Percentiles rank a stretch among this genome's conserved stretches.
phyloP scores from a whole-genome alignment of 208 protist genomes.

The Willaertia magna region DNA sequence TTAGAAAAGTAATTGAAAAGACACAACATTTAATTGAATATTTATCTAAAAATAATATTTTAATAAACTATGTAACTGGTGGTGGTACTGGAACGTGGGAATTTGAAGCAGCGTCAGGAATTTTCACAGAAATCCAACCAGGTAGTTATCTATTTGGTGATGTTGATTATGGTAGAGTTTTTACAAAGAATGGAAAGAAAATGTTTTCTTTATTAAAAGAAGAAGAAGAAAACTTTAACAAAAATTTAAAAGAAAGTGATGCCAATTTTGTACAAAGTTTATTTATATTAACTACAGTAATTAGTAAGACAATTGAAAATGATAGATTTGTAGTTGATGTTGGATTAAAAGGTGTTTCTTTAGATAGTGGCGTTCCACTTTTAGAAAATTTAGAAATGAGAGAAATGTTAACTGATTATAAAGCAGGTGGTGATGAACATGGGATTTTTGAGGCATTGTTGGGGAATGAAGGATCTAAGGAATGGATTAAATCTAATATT shows the following conservation, averaged over 20 bases:
- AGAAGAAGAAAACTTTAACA: not conserved
- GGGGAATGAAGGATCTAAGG: not conserved
- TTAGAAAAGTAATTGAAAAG: not conserved
- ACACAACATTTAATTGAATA: not conserved
- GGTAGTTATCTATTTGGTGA: not conserved
- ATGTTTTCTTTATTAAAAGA: too few relatives aligned
- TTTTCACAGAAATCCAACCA: conserved; percentile 8
- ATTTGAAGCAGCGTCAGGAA: not conserved
- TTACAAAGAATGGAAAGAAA: not conserved
- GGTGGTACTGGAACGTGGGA: conserved; percentile 7
- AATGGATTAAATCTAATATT: not conserved
- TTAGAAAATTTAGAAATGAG: not conserved
- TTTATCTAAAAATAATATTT: not conserved
- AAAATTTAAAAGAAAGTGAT: too few relatives aligned
- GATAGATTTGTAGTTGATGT: not conserved
- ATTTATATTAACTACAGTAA: not conserved
- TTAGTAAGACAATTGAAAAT: not conserved
- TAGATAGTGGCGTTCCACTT: not conserved
- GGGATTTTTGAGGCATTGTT: not conserved
- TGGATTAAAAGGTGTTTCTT: not conserved
- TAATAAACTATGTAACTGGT: not conserved
- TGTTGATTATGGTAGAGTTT: not conserved
- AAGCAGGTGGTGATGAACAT: not conserved
- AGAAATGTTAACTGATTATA: not conserved
- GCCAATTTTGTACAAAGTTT: too few relatives aligned